phyloP scores from a whole-genome alignment of 2,329 filamentous ascomycete genomes.

The Endocalyx cinctus region DNA sequence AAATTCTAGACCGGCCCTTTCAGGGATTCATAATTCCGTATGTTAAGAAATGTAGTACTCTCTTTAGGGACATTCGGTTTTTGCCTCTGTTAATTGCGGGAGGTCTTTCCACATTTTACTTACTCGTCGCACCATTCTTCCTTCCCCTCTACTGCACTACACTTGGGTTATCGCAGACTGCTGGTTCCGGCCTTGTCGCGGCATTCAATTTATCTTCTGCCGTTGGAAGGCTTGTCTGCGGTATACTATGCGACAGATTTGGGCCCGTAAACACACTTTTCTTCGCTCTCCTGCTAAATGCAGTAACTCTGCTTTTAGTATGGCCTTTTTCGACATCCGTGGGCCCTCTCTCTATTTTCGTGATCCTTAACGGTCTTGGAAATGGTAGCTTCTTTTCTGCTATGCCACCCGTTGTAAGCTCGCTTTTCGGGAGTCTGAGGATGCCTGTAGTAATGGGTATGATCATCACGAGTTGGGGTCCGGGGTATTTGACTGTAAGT shows the following conservation, averaged over 20 bases:
- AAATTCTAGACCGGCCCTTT: no score
- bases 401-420: constrained; percentile 59
- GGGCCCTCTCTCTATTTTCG: constrained; percentile 50
- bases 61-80: constrained; percentile 43
- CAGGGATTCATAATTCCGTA: no score
- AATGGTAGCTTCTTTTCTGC: constrained; percentile 62
- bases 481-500: constrained; percentile 55
- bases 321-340: constrained; percentile 56
- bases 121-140: constrained; percentile 50
- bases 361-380: constrained; percentile 53
- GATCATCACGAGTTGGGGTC: constrained; percentile 56
- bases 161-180: constrained; percentile 47
- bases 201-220: constrained; percentile 59
- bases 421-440: constrained; percentile 51
- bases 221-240: constrained; percentile 50
- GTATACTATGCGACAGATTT: constrained; percentile 48
- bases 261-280: constrained; percentile 54
- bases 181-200: constrained; percentile 54
- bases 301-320: constrained; percentile 54
- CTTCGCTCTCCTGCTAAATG: constrained; percentile 45
- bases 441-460: constrained; percentile 57
- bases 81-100: constrained; percentile 39
- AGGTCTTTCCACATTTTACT: constrained; percentile 43
- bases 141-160: constrained; percentile 46
- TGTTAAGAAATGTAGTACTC: constrained; percentile 28